Evolutionary conservation across 768 basidiomycete genomes (phyloP).

Genomic region (Naganishia friedmannii): DNA sequence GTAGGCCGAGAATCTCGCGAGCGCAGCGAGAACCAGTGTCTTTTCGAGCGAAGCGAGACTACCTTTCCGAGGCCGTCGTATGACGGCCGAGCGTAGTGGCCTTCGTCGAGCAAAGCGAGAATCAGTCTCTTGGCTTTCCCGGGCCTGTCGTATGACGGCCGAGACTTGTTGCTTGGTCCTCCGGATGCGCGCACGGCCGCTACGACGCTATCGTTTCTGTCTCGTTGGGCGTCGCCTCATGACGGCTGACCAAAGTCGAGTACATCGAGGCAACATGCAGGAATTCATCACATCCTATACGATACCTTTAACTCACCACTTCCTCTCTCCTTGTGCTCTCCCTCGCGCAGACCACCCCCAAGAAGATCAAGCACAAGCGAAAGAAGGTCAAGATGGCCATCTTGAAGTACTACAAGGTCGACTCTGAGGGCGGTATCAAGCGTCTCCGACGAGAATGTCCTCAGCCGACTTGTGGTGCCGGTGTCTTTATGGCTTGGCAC

Average conservation of each 20-base stretch:
- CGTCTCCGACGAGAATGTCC: conserved; percentile 91
- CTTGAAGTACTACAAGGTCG: conserved; percentile 99
- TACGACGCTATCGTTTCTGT: no score
- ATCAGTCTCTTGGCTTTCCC: no score
- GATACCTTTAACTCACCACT: no score
- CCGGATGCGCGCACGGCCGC: no score
- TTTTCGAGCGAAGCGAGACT: neutral
- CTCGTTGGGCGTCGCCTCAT: no score
- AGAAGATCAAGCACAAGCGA: conserved; percentile 99
- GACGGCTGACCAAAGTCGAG: no score
- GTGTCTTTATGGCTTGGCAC: conserved; percentile 87
- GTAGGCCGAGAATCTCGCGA: conserved; percentile 56
- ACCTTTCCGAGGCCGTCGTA: neutral
- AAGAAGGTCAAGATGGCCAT: conserved; percentile 99
- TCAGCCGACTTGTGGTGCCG: conserved; percentile 56
- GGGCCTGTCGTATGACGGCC: no score
- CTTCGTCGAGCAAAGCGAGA: conserved; percentile 26
- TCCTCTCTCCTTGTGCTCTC: no score
- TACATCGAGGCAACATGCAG: no score
- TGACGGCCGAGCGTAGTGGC: neutral
- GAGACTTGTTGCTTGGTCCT: no score
- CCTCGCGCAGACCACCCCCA: conserved; percentile 65
- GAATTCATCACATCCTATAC: no score
- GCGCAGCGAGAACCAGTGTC: neutral
- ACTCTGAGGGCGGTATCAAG: conserved; percentile 99